Evolutionary conservation across 345 rosid genomes (phyloP).

Genomic region (Camelina sativa): DNA sequence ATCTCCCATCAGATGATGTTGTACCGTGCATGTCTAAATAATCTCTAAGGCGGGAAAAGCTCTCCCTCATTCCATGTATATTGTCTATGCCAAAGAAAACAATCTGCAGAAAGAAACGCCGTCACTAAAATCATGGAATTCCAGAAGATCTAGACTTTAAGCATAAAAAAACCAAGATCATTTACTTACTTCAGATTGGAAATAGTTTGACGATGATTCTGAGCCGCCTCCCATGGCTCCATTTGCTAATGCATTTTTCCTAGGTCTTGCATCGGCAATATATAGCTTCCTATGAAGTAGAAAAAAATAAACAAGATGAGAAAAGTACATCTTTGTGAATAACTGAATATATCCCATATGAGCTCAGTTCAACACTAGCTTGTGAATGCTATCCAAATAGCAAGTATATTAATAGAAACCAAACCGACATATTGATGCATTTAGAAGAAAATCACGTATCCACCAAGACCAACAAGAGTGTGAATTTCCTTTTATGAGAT

Average conservation of each 20-base stretch:
- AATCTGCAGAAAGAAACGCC: conserved; percentile 53
- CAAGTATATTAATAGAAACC: conserved; percentile 3
- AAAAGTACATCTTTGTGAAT: not conserved
- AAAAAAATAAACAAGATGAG: conserved; percentile 15
- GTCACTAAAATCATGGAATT: conserved; percentile 23
- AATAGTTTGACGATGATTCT: conserved; percentile 92
- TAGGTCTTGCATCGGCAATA: conserved; percentile 98
- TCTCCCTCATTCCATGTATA: conserved; percentile 98
- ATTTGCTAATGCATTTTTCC: conserved; percentile 98
- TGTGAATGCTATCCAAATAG: conserved; percentile 11
- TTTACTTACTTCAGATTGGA: conserved; percentile 84
- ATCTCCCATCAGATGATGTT: conserved; percentile 94
- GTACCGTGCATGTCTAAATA: conserved; percentile 95
- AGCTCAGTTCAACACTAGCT: conserved; percentile 17
- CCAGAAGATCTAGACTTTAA: conserved; percentile 23
- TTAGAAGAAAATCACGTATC: not conserved
- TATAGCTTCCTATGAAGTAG: conserved; percentile 73
- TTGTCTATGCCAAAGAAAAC: conserved; percentile 99
- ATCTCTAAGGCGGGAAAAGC: conserved; percentile 91
- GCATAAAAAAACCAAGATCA: conserved; percentile 34
- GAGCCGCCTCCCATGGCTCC: conserved; percentile 99
- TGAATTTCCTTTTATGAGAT: not conserved
- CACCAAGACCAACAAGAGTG: conserved; percentile 4
- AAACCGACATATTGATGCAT: conserved; percentile 24
- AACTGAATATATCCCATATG: conserved; percentile 5